A percentile compares a stretch with the other conserved stretches of the same genome.
phyloP scores from a whole-genome alignment of 192 early-diverging fungal genomes.

The Phlyctochytrium bullatum region DNA sequence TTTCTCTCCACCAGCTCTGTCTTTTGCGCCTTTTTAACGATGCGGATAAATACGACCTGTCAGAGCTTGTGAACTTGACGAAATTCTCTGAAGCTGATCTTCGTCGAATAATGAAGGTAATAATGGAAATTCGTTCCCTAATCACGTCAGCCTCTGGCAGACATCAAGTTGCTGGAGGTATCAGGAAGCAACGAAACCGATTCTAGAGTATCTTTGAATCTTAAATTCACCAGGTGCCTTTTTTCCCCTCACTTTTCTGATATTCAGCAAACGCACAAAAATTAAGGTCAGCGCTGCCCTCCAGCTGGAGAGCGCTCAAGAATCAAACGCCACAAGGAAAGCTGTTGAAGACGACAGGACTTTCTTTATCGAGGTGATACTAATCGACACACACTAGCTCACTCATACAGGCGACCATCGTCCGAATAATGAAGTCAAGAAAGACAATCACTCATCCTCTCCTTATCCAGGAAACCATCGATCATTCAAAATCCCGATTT shows the following conservation, averaged over 20 bases:
- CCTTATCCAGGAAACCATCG: conserved; percentile 74
- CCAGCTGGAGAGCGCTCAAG: conserved; percentile 58
- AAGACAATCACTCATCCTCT: conserved; percentile 62
- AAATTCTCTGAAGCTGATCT: conserved; percentile 56
- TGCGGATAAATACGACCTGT: conserved; percentile 35
- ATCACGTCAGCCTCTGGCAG: conserved; percentile 47
- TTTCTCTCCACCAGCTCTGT: conserved; percentile 69
- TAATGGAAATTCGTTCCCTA: conserved; percentile 5
- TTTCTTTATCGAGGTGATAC: conserved; percentile 63
- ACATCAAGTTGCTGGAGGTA: conserved; percentile 46
- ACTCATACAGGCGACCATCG: conserved; percentile 68
- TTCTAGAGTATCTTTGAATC: conserved; percentile 38
- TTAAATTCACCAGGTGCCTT: conserved; percentile 51
- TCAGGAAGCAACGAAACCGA: conserved; percentile 14
- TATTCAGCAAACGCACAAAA: conserved; percentile 73
- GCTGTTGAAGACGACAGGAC: conserved; percentile 78
- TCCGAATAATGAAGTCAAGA: conserved; percentile 82
- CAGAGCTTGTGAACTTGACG: conserved; percentile 57
- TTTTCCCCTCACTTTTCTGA: conserved; percentile 31
- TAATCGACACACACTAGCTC: not conserved
- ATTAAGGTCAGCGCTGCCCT: conserved; percentile 65
- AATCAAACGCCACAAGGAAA: conserved; percentile 54
- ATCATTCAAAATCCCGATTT: conserved; percentile 68
- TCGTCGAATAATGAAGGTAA: conserved; percentile 56
- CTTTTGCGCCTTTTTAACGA: conserved; percentile 70